Base-by-base conservation (phyloP, 305 asterid genomes). In the Solanum hybrid region DNA sequence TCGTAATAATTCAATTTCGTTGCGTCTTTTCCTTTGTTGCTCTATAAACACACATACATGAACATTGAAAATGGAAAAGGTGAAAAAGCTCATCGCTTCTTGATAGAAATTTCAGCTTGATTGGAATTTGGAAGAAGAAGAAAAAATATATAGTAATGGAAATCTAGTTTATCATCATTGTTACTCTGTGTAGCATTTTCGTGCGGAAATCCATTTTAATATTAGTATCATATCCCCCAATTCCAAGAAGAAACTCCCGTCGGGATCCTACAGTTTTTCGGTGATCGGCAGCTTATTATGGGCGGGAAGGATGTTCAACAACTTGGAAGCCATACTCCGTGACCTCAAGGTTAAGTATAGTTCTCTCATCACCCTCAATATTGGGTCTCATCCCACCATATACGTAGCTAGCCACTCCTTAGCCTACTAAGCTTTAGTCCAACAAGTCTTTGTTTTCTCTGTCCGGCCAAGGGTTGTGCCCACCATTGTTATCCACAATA, bases 301-400 rank as follows among this genome's bases (percentile, higher is more conserved):
- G 97, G 91, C 92, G 17, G 91, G 91, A 51, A 91, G 86, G 38
- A 88, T 96, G 38, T 86, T 92, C 85, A 88, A 91, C 46, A 93
- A 94, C n/a, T 36, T 94, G 37, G 98, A 95, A 91, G 20, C 80
- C 86, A 56, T 93, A 88, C 93, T 96, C 91, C 91, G 93, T 64
- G 88, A 87, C 86, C 92, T 94, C 79, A 92, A 51, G 7, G 42
- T 89, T 88, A 84, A 88, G 73, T 90, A 92, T 35, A 97, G 97
- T 24, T 95, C 97, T 46, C 87, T 96, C 87, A 82, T 95, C 91
- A 86, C 96, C 89, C 31, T 96, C 72, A 88, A 38, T 3, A 88
- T 94, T 86, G 93, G 94, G 26, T 88, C 90, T 37, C 93, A 92
- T 10, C 6, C 42, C 76, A 4, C 5, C 64, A 5, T 69, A 69